Base-by-base conservation (phyloP, 2,329 filamentous ascomycete species). In the Aspergillus ochraceoroseus region DNA sequence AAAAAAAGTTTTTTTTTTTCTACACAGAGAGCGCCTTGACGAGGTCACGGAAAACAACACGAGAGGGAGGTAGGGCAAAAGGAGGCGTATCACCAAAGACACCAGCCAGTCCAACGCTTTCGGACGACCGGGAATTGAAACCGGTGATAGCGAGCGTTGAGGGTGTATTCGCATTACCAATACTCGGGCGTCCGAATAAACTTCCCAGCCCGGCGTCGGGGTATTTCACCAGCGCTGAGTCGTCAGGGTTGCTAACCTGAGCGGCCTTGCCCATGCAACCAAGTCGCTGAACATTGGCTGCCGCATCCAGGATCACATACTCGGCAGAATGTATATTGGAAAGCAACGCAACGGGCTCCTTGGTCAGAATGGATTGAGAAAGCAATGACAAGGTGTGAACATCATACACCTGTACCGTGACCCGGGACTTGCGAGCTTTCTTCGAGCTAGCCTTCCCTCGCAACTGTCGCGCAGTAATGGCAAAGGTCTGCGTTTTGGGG, bases 291-390 rank as follows among this genome's bases (percentile, higher is more conserved):
- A 94, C 71, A 54, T 85, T 82, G 9, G 87, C 86, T 0, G 78
- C 73, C n/a, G 82, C 75, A 59, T 94, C 87, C 4, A 95, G 65
- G 7, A 83, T 68, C 26, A 92, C 69, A 60, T 87, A 95, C 3
- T 87, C 87, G 31, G 78, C 80, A 2, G 79, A 77, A 13, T 73
- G 73, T 8, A 75, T 70, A 13, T 78, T 74, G 2, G 85, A 74
- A 2, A 87, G 68, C 1, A 95, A 64, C 8, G 82, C 79, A 14
- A 83, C 77, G 7, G 87, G 76, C 14, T 78, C 67, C 41, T 74
- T 71, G 2, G 76, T 69, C 7, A 70, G 49, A 7, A 77, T 75
- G 18, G 67, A 70, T 46, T 78, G 70, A 53, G 80, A 74, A 22
- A 85, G 63, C 7, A 82, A 75, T 38, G 77, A 68, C 6, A 75